A percentile compares a stretch with the other conserved stretches of the same genome.
Evolutionary conservation across 306 rosid species (phyloP).

Genomic region (Quercus aquifolioides): DNA sequence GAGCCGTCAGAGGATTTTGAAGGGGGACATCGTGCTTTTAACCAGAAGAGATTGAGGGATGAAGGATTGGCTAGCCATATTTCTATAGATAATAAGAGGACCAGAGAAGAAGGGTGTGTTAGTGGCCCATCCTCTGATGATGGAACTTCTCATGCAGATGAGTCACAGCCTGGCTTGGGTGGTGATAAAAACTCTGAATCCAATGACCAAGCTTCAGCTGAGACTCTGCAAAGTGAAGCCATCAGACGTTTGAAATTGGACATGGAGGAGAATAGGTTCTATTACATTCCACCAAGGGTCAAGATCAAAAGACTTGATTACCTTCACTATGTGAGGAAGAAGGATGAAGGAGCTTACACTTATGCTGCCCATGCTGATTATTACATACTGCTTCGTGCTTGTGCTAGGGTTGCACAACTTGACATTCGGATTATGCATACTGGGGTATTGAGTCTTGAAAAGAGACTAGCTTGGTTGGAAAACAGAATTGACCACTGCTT

Average conservation of each 20-base stretch:
- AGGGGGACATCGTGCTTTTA: constrained; percentile 9
- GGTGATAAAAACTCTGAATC: constrained; percentile 20
- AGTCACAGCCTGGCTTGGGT: constrained; percentile 5
- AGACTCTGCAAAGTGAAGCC: constrained; percentile 38
- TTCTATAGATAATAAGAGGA: constrained; percentile 17
- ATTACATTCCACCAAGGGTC: constrained; percentile 60
- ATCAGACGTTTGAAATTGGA: constrained; percentile 57
- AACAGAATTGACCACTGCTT: constrained; percentile 44
- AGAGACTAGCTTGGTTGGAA: constrained; percentile 75
- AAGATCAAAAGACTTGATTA: constrained; percentile 45
- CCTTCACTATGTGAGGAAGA: constrained; percentile 72
- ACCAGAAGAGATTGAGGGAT: constrained; percentile 23
- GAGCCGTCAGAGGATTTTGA: constrained; percentile 23
- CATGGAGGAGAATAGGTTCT: constrained; percentile 85
- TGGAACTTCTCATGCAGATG: constrained; percentile 2
- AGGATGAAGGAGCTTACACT: constrained; percentile 50
- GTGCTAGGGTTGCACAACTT: constrained; percentile 65
- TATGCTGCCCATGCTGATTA: constrained; percentile 88
- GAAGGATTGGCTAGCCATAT: constrained; percentile 11
- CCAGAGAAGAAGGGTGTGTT: constrained; percentile 10
- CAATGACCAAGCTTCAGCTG: constrained; percentile 20
- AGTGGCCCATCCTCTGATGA: constrained; percentile 19
- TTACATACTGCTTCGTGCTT: constrained; percentile 78
- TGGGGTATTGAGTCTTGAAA: constrained; percentile 71
- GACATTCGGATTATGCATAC: constrained; percentile 70